These are phyloP conservation scores for Phylloporus sp. DNA, from an alignment of 768 basidiomycete species.

Conservation along the genomic window DNA sequence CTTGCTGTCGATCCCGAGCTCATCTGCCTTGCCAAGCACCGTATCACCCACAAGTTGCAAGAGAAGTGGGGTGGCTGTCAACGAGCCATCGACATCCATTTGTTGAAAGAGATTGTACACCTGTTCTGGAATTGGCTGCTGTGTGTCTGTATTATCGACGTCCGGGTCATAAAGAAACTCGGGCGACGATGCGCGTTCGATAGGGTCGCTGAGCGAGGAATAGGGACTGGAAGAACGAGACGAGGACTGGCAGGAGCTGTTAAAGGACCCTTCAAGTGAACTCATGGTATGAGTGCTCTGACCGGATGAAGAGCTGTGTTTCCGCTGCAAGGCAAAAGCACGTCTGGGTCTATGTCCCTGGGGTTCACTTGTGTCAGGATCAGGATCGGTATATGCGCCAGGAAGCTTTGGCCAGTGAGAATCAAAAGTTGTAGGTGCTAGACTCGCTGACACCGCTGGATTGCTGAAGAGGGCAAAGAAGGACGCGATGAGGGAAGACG, in stretches of 20 bases:
- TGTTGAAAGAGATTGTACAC: conserved; percentile 37
- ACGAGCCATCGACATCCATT: conserved; percentile 49
- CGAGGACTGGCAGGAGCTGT: conserved; percentile 34
- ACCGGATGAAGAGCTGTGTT: conserved; percentile 19
- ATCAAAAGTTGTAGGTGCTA: background rate
- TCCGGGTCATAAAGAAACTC: conserved; percentile 8
- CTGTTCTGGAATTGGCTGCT: conserved; percentile 15
- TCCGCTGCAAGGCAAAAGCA: background rate
- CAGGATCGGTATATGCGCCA: conserved; percentile 19
- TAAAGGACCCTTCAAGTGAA: conserved; percentile 40
- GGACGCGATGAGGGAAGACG: conserved; percentile 16
- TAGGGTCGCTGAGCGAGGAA: conserved; percentile 24
- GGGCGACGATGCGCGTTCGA: conserved; percentile 34
- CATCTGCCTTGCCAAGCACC: conserved; percentile 31
- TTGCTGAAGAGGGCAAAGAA: conserved; percentile 10
- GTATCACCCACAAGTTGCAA: conserved; percentile 34
- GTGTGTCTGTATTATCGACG: background rate
- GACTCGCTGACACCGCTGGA: background rate
- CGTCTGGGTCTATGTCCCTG: conserved; percentile 3
- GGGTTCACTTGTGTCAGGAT: conserved; percentile 5
- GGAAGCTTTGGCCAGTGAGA: conserved; percentile 8
- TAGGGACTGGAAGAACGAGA: conserved; percentile 22
- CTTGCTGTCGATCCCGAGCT: conserved; percentile 28
- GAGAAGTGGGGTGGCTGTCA: conserved; percentile 32
- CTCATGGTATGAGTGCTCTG: conserved; percentile 40